A percentile compares a stretch with the other conserved stretches of the same genome.
phyloP scores from a whole-genome alignment of 306 rosid species.

The Cercis canadensis region DNA sequence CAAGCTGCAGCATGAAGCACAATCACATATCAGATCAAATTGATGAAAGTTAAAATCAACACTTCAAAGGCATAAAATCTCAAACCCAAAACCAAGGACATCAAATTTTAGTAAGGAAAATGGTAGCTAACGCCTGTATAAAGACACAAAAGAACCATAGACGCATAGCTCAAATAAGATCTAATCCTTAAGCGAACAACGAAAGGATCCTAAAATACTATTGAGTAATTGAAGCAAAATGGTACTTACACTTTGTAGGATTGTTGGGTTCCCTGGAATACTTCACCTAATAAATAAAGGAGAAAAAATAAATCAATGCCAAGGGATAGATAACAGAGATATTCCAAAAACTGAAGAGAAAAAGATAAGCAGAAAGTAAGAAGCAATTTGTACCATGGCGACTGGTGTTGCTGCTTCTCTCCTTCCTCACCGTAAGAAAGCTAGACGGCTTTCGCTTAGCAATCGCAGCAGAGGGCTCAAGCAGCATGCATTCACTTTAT shows the following conservation, averaged over 20 bases:
- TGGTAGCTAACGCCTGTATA: neutral
- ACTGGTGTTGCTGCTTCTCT: slow-evolving; percentile 25
- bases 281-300: slow-evolving; percentile 68
- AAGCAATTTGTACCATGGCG: slow-evolving; percentile 58
- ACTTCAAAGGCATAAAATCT: neutral
- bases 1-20: slow-evolving; percentile 60
- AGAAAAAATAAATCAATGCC: neutral
- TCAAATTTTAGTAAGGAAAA: neutral
- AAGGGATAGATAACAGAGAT: neutral
- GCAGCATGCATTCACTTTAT: neutral
- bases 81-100: neutral
- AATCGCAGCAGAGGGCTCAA: neutral
- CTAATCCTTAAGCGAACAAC: neutral
- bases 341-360: neutral
- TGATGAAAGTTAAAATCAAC: neutral
- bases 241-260: slow-evolving; percentile 72
- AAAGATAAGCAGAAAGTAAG: no score
- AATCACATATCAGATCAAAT: slow-evolving; percentile 27
- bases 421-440: slow-evolving; percentile 19
- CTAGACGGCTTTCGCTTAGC: neutral
- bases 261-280: slow-evolving; percentile 95
- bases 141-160: neutral
- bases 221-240: neutral
- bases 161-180: neutral
- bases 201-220: neutral